A percentile compares a stretch with the other conserved stretches of the same genome.
These are phyloP conservation scores for Rhododendron williamsianum DNA, from an alignment of 148 eudicot species.

Conservation along the genomic window DNA sequence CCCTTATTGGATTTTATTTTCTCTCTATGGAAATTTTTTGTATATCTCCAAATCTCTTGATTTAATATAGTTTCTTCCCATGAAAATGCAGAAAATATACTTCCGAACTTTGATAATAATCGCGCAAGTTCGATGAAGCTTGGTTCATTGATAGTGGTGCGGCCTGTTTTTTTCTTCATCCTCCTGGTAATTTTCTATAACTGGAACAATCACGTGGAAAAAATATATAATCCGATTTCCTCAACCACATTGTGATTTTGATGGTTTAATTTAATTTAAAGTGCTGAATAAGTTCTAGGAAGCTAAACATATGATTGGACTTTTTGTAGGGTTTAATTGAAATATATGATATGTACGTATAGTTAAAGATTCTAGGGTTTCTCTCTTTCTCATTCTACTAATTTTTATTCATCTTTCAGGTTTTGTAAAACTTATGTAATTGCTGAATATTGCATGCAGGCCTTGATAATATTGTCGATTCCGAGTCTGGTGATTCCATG, in stretches of 20 bases:
- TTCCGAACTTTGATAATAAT: neutral
- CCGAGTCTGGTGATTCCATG: constrained; percentile 40
- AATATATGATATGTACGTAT: neutral
- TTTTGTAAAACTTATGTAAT: neutral
- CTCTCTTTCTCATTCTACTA: neutral
- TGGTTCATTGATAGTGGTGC: constrained; percentile 12
- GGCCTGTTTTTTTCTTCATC: constrained; percentile 29
- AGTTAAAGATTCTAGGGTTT: neutral
- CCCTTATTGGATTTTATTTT: neutral
- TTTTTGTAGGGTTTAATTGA: neutral
- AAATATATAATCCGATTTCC: neutral
- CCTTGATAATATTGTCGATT: constrained; percentile 31
- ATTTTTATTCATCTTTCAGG: neutral
- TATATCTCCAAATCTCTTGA: neutral
- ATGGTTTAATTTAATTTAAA: neutral
- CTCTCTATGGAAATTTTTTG: neutral
- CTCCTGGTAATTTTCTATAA: constrained; percentile 24
- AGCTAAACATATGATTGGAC: neutral
- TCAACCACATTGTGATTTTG: neutral
- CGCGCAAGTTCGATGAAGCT: constrained; percentile 12
- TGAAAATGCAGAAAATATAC: constrained; percentile 1
- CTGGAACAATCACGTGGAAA: neutral
- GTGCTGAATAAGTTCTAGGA: neutral
- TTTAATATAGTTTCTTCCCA: neutral
- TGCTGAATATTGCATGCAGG: constrained; percentile 42